Base-by-base conservation (phyloP, 495 filamentous ascomycete species). In the Hypoxylon lenormandii region DNA sequence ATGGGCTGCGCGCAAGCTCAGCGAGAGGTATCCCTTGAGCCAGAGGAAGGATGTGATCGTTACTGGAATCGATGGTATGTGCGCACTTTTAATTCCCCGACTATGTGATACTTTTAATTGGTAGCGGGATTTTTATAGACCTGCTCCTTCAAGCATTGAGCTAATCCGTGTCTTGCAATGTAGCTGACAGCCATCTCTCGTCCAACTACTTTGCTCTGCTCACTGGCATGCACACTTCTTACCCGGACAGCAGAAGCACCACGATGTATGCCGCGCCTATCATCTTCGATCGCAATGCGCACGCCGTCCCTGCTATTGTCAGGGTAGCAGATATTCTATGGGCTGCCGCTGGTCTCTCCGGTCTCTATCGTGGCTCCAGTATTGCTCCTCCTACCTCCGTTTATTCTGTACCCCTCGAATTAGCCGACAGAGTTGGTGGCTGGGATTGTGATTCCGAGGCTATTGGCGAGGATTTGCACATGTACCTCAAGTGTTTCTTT, bases 401-500 rank as follows among this genome's bases (percentile, higher is more conserved):
- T 18, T 91, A 91, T 72, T 90, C 89, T 15, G 72, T 90, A 2
- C 84, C 89, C 0, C 82, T 91, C 15, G 77, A 82, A 18, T 73
- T 91, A 30, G 87, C 86, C 30, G 86, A 90, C 68, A 78, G 80
- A 18, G 88, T 90, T 16, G 85, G 86, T 6, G 88, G 88, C 23
- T 90, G 87, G 88, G 88, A 89, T 65, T 86, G 84, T 64, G 87
- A 85, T 58, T 81, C 85, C 4, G 87, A 88, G 37, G 87, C 88
- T 12, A 90, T 91, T 60, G 89, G 89, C 49, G 89, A 91, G 72
- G 89, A 91, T 67, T 77, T 91, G 73, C 89, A 91, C 77, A 91
- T 91, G 89, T 87, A 89, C 60, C 78, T 90, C 50, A 90, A 91
- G 77, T 91, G 88, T 78, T 91, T 90, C 77, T 90, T 90, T 56